Base-by-base conservation (phyloP, 2,329 filamentous ascomycete genomes). In the Colletotrichum orbiculare region DNA sequence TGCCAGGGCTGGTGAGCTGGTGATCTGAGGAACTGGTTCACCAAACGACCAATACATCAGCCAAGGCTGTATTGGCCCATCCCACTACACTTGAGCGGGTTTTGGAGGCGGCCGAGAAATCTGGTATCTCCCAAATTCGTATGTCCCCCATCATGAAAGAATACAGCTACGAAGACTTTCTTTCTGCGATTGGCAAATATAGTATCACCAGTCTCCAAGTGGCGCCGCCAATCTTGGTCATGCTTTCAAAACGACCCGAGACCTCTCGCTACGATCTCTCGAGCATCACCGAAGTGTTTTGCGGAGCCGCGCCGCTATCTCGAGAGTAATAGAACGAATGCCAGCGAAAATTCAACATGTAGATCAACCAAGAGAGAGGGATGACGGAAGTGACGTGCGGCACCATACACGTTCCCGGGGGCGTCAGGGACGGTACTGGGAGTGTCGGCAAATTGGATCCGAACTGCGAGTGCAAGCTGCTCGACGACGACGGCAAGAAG, bases 211-310 rank as follows among this genome's bases (percentile, higher is more conserved):
- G 79, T 53, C 73, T 89, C 8, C 78, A 81, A 13, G 74, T 87
- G 2, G 87, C 85, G 10, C 87, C 87, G 4, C 87, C 87, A 0
- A 82, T 89, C 59, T 75, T 88, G 2, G 82, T 89, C 25, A 83
- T 85, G 73, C 79, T 89, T 66, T 81, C 81, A n/a, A 89, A 89
- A 73, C 78, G 83, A n/a, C 82, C 83, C 0, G 81, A 83, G 46
- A 81, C 82, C 1, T 73, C 76, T 37, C 75, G 81, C 2, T 87
- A 83, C 70, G 83, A 89, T 71, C 75, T 89, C 2, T 81, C 78
- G 17, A 82, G 78, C 45, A 76, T 89, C 1, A 77, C 79, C 34
- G 71, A 75, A 5, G 78, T 86, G 2, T 73, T 79, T 1, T 83
- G 79, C 55, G 87, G 86, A 13, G 86, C 86, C 0, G 87, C 87